Conservation (phyloP, 208 protist genomes). For the Crithidia sp. region DNA sequence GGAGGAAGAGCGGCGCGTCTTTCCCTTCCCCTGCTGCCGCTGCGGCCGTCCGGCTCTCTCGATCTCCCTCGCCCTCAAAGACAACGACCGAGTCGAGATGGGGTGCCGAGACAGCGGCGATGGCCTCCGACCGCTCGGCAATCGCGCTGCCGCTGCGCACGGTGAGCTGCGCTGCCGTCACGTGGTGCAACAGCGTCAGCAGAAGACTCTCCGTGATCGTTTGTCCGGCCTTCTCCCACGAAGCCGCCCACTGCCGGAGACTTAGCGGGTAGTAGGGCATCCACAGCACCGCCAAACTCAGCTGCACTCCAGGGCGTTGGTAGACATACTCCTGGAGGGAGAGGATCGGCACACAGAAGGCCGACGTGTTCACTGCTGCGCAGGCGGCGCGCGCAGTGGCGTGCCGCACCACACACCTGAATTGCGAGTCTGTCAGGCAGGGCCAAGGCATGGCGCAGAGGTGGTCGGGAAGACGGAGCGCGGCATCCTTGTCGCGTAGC, state of each 20-base stretch:
- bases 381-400: constrained; percentile 23
- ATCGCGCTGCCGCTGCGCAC: constrained; percentile 27
- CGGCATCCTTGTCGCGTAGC: constrained; percentile 9
- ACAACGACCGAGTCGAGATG: constrained; percentile 42
- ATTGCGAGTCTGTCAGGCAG: constrained; percentile 40
- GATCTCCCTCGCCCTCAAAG: constrained; percentile 30
- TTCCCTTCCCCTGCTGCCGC: not conserved
- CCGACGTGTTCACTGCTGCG: constrained; percentile 39
- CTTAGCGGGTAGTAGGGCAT: constrained; percentile 66
- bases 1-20: constrained; percentile 38
- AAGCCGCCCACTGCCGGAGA: constrained; percentile 53
- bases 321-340: constrained; percentile 43
- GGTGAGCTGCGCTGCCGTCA: constrained; percentile 36
- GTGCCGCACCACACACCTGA: constrained; percentile 31
- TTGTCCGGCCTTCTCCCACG: constrained; percentile 10
- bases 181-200: constrained; percentile 41
- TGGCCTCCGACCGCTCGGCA: not conserved
- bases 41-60: not conserved
- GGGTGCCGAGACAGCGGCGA: not conserved
- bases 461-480: constrained; percentile 3
- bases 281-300: constrained; percentile 62
- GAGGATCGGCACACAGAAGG: constrained; percentile 60
- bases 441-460: constrained; percentile 47
- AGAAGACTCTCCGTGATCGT: constrained; percentile 46
- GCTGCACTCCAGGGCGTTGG: constrained; percentile 32